Base-by-base conservation (phyloP, 176 grass and related monocot genomes). In the Cenchrus fungigraminus region DNA sequence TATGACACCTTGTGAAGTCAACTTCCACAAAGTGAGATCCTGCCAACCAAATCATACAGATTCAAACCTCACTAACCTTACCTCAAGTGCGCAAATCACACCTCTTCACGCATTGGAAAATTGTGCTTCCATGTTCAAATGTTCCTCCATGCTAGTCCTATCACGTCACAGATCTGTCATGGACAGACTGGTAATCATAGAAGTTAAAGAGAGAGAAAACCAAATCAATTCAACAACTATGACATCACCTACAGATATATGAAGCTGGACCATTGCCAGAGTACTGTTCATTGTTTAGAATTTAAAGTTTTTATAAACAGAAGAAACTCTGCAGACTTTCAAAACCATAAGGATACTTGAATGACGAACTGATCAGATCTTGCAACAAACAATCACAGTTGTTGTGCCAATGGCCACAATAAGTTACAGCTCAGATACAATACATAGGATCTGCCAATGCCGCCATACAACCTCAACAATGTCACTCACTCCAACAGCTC, bases 401-500 rank as follows among this genome's bases (percentile, higher is more conserved):
- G 9, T 12, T 80, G 85, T 8, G 19, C 14, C 78, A 71, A 80
- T 6, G 13, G 43, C 71, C 82, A 80, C 79, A 86, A 83, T 79
- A 79, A 86, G 67, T 83, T 78, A 82, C 40, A 50, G 25, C 65
- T 82, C 76, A 79, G 47, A 90, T 90, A 73, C 50, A 72, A 71
- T 83, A 90, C 78, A 73, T 40, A 73, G 47, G 57, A 86, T 50
- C 66, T 59, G 79, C 25, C 2, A 83, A 73, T 44, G 58, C 66
- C 19, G 5, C 73, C 84, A 46, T 65, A 86, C 79, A 86, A 71
- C 46, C 77, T 71, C 59, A 82, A 64, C 65, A 73, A 72, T 78
- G 79, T 82, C 59, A 61, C 31, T 34, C 52, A 83, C 53, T 67
- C 79, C 84, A 83, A 73, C 79, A 90, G 73, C 67, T 65, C 71